A percentile compares a stretch with the other conserved stretches of the same genome.
phyloP scores from a whole-genome alignment of 176 grass and related monocot genomes.

The Cenchrus purpureus region DNA sequence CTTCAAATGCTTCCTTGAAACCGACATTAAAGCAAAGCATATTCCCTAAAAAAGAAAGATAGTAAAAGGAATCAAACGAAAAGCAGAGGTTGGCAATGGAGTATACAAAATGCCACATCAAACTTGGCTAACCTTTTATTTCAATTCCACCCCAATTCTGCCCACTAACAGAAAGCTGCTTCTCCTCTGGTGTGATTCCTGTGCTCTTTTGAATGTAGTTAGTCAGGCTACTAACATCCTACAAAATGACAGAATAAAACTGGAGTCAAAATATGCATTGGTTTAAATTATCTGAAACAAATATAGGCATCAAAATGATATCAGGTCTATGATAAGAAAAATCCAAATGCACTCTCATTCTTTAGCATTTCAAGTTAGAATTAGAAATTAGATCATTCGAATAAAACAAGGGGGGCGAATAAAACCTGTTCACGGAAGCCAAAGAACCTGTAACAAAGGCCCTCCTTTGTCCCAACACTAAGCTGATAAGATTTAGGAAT shows the following conservation, averaged over 20 bases:
- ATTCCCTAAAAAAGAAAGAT: slow-evolving; percentile 66
- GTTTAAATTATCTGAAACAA: background rate
- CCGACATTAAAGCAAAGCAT: slow-evolving; percentile 87
- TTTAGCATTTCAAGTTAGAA: background rate
- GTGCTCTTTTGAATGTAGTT: slow-evolving; percentile 83
- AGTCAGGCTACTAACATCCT: slow-evolving; percentile 85
- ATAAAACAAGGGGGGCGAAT: background rate
- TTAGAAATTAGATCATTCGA: background rate
- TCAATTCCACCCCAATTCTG: slow-evolving; percentile 88
- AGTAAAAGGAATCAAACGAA: slow-evolving; percentile 14
- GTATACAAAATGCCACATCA: slow-evolving; percentile 30
- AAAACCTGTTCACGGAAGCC: slow-evolving; percentile 83
- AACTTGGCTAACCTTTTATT: slow-evolving; percentile 70
- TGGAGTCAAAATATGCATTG: slow-evolving; percentile 19
- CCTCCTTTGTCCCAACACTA: slow-evolving; percentile 69
- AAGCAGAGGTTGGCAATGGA: background rate
- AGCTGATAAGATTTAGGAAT: slow-evolving; percentile 84
- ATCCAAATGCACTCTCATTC: slow-evolving; percentile 11
- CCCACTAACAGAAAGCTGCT: slow-evolving; percentile 81
- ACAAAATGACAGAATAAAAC: slow-evolving; percentile 39
- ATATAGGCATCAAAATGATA: slow-evolving; percentile 1
- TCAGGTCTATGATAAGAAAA: slow-evolving; percentile 25
- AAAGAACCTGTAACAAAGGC: slow-evolving; percentile 73
- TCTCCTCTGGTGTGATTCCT: slow-evolving; percentile 75
- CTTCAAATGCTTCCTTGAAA: slow-evolving; percentile 86